Conservation (phyloP, 1,139 yeast genomes). For the Diutina rugosa region DNA sequence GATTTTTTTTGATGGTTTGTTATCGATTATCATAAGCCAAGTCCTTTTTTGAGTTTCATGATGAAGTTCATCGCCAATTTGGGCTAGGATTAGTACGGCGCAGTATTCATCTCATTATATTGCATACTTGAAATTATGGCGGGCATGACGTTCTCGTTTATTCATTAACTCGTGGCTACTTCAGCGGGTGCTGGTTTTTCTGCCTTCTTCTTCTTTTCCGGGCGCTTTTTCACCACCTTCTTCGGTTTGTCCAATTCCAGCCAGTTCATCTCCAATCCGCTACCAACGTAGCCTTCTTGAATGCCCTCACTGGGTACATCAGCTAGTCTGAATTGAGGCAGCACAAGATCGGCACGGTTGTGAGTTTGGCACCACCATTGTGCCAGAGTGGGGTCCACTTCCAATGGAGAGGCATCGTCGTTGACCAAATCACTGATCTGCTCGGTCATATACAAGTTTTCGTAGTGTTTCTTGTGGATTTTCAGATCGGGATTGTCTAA, state of each 20-base stretch:
- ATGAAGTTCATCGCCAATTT: not conserved
- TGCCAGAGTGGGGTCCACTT: not conserved
- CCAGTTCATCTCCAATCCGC: constrained; percentile 1
- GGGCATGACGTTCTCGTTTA: not conserved
- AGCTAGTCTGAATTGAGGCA: not conserved
- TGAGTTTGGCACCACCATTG: not conserved
- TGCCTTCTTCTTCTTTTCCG: not conserved
- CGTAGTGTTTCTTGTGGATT: not conserved
- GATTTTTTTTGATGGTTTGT: too few species aligned
- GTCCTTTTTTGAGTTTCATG: too few species aligned
- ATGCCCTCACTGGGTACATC: not conserved
- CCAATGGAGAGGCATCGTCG: not conserved
- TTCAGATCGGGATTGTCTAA: not conserved
- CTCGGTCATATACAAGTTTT: not conserved
- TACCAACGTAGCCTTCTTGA: not conserved
- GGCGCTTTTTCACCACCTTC: not conserved
- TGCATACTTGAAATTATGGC: too few species aligned
- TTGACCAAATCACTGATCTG: not conserved
- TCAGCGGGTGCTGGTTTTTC: not conserved
- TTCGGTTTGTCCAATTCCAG: not conserved
- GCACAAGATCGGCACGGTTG: not conserved
- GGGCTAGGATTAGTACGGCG: not conserved
- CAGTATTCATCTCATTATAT: not conserved
- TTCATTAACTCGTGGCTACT: not conserved
- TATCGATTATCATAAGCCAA: too few species aligned